Evolutionary conservation across 208 protist species (phyloP).

Genomic region (Naegleria fowleri): DNA sequence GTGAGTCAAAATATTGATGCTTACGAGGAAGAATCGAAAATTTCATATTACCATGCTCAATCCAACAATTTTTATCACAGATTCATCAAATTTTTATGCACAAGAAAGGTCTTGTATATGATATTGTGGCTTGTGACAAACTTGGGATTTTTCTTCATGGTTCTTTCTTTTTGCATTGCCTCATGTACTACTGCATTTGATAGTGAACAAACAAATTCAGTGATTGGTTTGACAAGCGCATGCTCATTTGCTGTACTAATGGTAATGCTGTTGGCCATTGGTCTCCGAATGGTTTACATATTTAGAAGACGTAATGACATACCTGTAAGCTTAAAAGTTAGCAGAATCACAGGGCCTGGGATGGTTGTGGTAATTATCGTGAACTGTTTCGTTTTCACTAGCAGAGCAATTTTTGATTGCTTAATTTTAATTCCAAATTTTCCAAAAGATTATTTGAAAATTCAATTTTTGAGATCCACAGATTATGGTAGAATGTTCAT

Average conservation of each 20-base stretch:
- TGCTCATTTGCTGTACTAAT: background rate
- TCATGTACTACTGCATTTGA: background rate
- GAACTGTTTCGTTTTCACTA: conserved; percentile 3
- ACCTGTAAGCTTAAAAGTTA: background rate
- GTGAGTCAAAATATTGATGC: background rate
- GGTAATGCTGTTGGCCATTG: background rate
- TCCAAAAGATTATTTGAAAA: background rate
- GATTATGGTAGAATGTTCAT: conserved; percentile 7
- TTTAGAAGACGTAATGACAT: background rate
- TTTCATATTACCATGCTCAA: background rate
- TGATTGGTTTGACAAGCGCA: background rate
- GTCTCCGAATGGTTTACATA: background rate
- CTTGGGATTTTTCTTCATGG: background rate
- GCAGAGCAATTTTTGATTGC: background rate
- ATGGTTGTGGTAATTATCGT: background rate
- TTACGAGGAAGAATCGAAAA: background rate
- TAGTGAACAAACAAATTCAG: background rate
- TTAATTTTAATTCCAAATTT: background rate
- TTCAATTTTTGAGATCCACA: background rate
- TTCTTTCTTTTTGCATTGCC: background rate
- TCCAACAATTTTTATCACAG: background rate
- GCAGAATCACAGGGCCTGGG: background rate
- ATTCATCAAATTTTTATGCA: background rate
- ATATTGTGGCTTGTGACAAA: background rate
- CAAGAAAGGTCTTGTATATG: background rate